Evolutionary conservation across 192 early-diverging fungal species (phyloP), one percentile per base, ranked within the genome.

Genomic region (Obelidium mucronatum): DNA sequence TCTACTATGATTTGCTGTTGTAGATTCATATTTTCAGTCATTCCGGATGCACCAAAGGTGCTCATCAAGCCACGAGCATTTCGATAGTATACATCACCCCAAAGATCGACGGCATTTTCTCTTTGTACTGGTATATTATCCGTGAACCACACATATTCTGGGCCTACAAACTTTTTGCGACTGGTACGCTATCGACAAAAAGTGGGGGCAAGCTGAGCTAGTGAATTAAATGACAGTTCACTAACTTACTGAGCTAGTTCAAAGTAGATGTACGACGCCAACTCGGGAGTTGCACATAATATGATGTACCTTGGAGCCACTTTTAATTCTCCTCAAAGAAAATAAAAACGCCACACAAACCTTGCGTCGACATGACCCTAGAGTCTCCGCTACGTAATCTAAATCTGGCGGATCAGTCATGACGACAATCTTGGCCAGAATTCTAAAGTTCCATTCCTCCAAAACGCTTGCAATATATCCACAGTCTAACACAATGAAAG

Each of bases 61-160:
- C 15, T 22, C 3, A 39, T 65, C 8, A 65, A 19, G 15, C 63
- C 63, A 22, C 37, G 24, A 1, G 63, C 24, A 11, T 24, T 19
- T 40, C 39, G 19, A 65, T n/a, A 65, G 19, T 65, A 65, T 19
- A 37, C 35, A 17, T 30, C 28, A 2, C 63, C 63, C 63, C 63
- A 65, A 37, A 34, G 28, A 65, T 8, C 63, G 8, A 13, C 26
- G 15, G 34, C 63, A 40, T 65, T 65, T 13, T 22, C 17, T 2
- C 22, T 33, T 11, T 11, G 15, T 37, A 39, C 13, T 15, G 35
- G 31, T 65, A 36, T 19, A 65, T 65, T 65, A 8, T 37, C 35
- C n/a, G 63, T 37, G 22, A 65, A 34, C 63, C 63, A 65, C 17
- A 65, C 63, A 37, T 65, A 65, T 19, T 65, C 63, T n/a, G 26